Percentiles rank a stretch among this genome's conserved stretches.
Evolutionary conservation across 2,329 filamentous ascomycete species (phyloP).

Genomic region (Trichoderma polysporum): DNA sequence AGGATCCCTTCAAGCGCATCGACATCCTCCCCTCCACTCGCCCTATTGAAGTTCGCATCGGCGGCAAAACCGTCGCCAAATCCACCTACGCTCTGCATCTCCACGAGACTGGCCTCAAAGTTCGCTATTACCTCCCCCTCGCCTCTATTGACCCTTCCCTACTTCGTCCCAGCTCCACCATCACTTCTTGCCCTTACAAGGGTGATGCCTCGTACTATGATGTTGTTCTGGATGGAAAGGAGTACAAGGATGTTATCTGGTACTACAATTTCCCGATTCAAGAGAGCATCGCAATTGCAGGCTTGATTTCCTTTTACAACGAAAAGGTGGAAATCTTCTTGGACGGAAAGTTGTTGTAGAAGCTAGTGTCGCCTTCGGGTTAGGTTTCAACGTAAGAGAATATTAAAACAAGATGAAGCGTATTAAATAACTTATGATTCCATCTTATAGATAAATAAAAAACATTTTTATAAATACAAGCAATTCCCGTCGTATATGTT

Average conservation of each 20-base stretch:
- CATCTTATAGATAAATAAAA: too few relatives aligned
- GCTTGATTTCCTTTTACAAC: slow-evolving; percentile 64
- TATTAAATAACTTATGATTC: background rate
- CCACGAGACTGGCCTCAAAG: slow-evolving; percentile 59
- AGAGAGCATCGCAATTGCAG: slow-evolving; percentile 57
- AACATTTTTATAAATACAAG: background rate
- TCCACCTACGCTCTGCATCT: slow-evolving; percentile 52
- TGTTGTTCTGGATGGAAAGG: slow-evolving; percentile 46
- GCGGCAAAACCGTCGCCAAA: slow-evolving; percentile 48
- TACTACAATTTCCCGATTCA: slow-evolving; percentile 58
- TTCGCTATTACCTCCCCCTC: slow-evolving; percentile 59
- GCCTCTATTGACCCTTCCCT: slow-evolving; percentile 47
- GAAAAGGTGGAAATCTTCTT: slow-evolving; percentile 65
- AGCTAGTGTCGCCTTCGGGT: slow-evolving; percentile 32
- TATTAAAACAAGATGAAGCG: background rate
- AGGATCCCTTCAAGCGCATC: slow-evolving; percentile 65
- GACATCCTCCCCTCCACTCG: slow-evolving; percentile 59
- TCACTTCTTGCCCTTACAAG: slow-evolving; percentile 66
- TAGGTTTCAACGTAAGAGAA: background rate
- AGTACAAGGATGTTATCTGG: slow-evolving; percentile 57
- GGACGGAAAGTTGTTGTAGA: slow-evolving; percentile 45
- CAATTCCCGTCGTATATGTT: background rate
- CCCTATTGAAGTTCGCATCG: slow-evolving; percentile 49
- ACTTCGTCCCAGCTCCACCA: slow-evolving; percentile 50
- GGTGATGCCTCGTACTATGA: slow-evolving; percentile 63